Evolutionary conservation across 345 rosid species (phyloP), one percentile per base, ranked within the genome.

Genomic region (Citrus trifoliata): DNA sequence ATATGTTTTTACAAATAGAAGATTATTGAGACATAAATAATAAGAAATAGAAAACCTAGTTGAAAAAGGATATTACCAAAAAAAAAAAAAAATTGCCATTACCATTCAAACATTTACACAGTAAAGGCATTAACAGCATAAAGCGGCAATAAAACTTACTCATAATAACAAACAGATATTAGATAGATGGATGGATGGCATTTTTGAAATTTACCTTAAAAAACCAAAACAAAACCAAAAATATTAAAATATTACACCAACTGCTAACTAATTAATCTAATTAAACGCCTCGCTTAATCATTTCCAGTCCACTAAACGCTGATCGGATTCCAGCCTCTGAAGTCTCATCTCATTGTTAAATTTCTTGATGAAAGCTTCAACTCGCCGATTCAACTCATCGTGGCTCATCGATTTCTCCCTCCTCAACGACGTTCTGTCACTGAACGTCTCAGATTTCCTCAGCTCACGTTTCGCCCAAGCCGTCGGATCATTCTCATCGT

Each of bases 321-420:
- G 87, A 10, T 85, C 28, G 13, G 90, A 89, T 67, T 85, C 84
- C 46, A 84, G 87, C 61, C 89, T 80, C 80, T 89, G 82, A 56
- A 89, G 42, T 69, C 85, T 83, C 82, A 86, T 83, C 10, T 85
- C 86, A 33, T 75, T 24, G 72, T 83, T 83, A 62, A 82, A 76
- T 75, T 85, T 85, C 73, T 78, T 86, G 59, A 89, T 89, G 51
- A 89, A 89, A 58, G 78, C 90, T 22, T 89, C 93, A 1, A 70
- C 86, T 61, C 89, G 74, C 32, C 42, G 76, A 56, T 89, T 82
- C 80, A 88, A 73, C 71, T 88, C 89, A 7, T 89, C 93, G 3
- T 82, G 86, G 76, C 81, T 78, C 84, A 85, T 81, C 27, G 79
- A 77, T 64, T 77, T 80, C 78, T 85, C 88, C 83, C 82, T 85